phyloP scores from a whole-genome alignment of 441 rosid genomes.

The Adansonia rubrostipa region DNA sequence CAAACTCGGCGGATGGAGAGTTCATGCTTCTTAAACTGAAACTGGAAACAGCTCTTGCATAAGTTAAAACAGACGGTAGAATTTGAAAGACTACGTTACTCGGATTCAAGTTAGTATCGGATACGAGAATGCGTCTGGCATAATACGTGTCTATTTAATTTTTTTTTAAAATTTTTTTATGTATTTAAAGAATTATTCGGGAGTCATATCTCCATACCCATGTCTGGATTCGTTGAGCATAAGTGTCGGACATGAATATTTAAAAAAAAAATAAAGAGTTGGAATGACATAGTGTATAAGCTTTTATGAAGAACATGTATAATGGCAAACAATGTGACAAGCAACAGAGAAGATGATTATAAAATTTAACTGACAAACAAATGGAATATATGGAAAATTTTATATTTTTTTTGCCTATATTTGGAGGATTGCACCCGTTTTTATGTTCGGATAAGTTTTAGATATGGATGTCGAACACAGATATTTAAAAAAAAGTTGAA shows the following conservation, averaged over 20 bases:
- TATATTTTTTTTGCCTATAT: background rate
- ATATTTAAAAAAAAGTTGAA: background rate
- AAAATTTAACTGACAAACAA: slow-evolving; percentile 10
- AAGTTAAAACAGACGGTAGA: slow-evolving; percentile 22
- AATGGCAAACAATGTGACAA: background rate
- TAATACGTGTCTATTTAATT: too few species aligned
- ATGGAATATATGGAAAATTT: background rate
- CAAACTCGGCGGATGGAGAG: slow-evolving; percentile 74
- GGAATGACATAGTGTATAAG: slow-evolving; percentile 4
- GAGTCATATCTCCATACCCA: background rate
- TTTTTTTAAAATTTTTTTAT: too few species aligned
- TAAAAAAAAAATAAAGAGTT: too few species aligned
- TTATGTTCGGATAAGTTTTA: too few species aligned
- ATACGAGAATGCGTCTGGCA: too few species aligned
- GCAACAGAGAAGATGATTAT: slow-evolving; percentile 8
- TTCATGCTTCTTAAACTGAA: slow-evolving; percentile 64
- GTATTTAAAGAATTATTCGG: too few species aligned
- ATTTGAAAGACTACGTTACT: background rate
- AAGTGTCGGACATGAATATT: too few species aligned
- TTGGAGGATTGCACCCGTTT: too few species aligned
- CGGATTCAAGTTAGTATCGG: too few species aligned
- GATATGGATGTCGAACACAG: too few species aligned
- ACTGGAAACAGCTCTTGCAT: slow-evolving; percentile 33
- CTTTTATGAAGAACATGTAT: background rate
- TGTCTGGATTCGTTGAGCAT: too few species aligned